A percentile compares a stretch with the other conserved stretches of the same genome.
These are phyloP conservation scores for Saccharomyces hybrid DNA, from an alignment of 1,139 yeast species.

Conservation along the genomic window DNA sequence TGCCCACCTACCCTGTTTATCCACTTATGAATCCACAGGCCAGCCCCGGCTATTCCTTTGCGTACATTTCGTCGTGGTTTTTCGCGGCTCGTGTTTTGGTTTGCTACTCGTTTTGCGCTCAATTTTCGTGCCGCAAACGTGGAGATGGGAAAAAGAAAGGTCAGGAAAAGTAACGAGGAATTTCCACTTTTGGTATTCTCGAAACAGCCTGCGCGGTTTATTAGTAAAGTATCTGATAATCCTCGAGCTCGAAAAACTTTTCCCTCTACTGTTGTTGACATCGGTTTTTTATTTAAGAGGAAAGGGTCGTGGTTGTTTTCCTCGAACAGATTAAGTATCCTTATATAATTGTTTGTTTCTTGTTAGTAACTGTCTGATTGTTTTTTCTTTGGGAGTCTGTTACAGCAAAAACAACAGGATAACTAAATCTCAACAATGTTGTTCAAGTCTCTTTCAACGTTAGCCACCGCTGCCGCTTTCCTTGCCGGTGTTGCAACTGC, in stretches of 20 bases:
- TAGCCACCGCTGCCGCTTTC: constrained; percentile 31
- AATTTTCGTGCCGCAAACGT: background rate
- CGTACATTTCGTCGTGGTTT: background rate
- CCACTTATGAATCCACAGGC: background rate
- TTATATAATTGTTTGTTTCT: background rate
- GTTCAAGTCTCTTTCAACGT: constrained; percentile 39
- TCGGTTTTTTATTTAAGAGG: background rate
- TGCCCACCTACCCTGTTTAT: background rate
- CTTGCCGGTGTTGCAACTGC: constrained; percentile 31
- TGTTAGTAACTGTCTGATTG: background rate
- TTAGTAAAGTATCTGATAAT: background rate
- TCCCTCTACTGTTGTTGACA: background rate
- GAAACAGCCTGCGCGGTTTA: background rate
- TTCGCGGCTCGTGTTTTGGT: constrained; percentile 1
- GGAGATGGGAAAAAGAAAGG: background rate
- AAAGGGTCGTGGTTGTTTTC: background rate
- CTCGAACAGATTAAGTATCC: background rate
- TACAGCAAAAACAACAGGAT: background rate
- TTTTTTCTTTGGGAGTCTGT: background rate
- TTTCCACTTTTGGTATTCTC: background rate
- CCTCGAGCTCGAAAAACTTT: background rate
- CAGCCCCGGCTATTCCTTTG: background rate
- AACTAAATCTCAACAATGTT: constrained; percentile 35
- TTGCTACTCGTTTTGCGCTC: background rate
- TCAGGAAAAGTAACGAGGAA: background rate